Base-by-base conservation (phyloP, 75 land plant species). In the Picea sitchensis region DNA sequence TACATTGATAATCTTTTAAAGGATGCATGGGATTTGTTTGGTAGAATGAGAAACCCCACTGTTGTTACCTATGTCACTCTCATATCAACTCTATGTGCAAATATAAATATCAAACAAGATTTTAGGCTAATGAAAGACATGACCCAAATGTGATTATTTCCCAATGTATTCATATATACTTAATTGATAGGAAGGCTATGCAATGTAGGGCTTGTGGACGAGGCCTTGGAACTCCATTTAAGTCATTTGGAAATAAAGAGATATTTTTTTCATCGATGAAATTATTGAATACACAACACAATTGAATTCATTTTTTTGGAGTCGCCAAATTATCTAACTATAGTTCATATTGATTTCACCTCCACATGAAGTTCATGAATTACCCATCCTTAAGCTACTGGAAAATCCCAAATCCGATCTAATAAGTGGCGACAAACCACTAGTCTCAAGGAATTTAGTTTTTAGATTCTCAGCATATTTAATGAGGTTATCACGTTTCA, bases 401-500 rank as follows among this genome's bases (percentile, higher is more conserved):
- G 73, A 81, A 11, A 90, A 78, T n/a, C 76, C 82, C 18, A 58
- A 15, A 26, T 68, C 71, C 54, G 69, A 73, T 38, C 67, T 44
- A 38, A 89, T 85, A 21, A 77, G 56, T 58, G 85, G 68, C 78
- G 92, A 81, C 5, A 87, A 79, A 44, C 84, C 77, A 58, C 68
- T 81, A 65, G 79, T 79, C n/a, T 89, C 87, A 20, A 93, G 44
- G 59, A 86, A 81, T 60, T 88, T 82, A 34, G 56, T 80, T 63
- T 82, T 88, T n/a, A 82, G 77, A 74, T 79, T 80, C 59, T 93
- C 94, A 36, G 91, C 84, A 79, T 91, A 93, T 47, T 64, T 81
- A 13, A 93, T 87, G 65, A 95, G 86, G 75, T 93, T 91, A 32
- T 57, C 80, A 80, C 93, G 85, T 76, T 88, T 84, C 73, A 78